These are phyloP conservation scores for Cubamyces lactineus DNA, from an alignment of 768 basidiomycete genomes.

Conservation along the genomic window DNA sequence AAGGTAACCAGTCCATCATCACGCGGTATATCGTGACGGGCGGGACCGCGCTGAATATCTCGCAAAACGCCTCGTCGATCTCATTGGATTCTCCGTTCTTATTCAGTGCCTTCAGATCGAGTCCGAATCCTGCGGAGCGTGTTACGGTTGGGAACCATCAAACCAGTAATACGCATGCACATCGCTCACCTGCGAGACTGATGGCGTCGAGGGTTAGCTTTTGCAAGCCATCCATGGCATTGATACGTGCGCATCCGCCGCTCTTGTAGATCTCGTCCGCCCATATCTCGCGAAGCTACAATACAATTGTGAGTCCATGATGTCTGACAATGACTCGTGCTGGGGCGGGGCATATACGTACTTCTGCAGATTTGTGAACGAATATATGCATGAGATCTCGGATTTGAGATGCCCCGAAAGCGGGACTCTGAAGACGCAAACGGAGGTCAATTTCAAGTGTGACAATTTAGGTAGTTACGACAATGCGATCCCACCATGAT, in stretches of 20 bases:
- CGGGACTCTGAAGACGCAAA: slow-evolving; percentile 28
- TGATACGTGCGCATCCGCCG: not conserved
- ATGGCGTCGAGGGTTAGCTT: slow-evolving; percentile 8
- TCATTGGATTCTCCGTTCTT: slow-evolving; percentile 32
- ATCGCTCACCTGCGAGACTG: not conserved
- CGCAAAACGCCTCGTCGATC: slow-evolving; percentile 34
- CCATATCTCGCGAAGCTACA: not conserved
- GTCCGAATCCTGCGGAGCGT: slow-evolving; percentile 35
- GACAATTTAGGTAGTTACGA: too few species aligned
- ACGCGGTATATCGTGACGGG: not conserved
- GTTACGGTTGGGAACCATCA: too few species aligned
- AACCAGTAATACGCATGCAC: too few species aligned
- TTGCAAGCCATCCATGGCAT: not conserved
- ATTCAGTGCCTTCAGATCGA: slow-evolving; percentile 37
- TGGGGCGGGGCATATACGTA: not conserved
- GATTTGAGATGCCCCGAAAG: slow-evolving; percentile 34
- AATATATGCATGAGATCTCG: slow-evolving; percentile 27
- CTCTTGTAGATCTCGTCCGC: not conserved
- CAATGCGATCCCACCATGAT: not conserved
- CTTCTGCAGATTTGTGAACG: slow-evolving; percentile 30
- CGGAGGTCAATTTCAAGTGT: not conserved
- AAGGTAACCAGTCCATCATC: slow-evolving; percentile 21
- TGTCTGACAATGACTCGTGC: too few species aligned
- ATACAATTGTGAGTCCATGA: too few species aligned
- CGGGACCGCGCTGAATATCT: slow-evolving; percentile 25